phyloP scores from a whole-genome alignment of 208 protist genomes.

The Trypanosoma theileri region DNA sequence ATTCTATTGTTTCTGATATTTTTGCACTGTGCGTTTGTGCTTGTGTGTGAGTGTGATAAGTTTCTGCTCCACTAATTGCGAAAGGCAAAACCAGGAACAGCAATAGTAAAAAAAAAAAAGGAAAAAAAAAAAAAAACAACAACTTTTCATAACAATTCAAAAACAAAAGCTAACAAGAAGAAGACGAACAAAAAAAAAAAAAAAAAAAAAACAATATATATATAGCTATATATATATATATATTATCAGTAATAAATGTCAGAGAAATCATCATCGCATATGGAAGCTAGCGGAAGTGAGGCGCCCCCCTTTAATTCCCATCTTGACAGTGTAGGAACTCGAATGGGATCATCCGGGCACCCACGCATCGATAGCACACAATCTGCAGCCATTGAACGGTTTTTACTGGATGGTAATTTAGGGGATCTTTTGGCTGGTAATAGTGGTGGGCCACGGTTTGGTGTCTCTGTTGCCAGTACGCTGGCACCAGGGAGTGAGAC shows the following conservation, averaged over 20 bases:
- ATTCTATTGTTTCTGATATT: no score
- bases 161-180: conserved; percentile 8
- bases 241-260: neutral
- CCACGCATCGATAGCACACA: conserved; percentile 12
- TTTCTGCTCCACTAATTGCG: no score
- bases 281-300: neutral
- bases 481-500: conserved; percentile 24
- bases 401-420: conserved; percentile 20
- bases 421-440: neutral
- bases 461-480: conserved; percentile 22
- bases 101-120: neutral
- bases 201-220: neutral
- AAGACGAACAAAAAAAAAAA: conserved; percentile 12
- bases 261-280: neutral
- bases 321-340: neutral
- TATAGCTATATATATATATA: neutral
- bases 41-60: no score
- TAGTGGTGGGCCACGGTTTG: conserved; percentile 4
- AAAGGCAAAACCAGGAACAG: neutral
- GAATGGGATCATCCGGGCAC: conserved; percentile 22
- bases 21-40: no score
- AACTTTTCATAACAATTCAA: neutral
- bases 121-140: neutral
- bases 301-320: neutral
- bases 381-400: conserved; percentile 26